Conservation (phyloP, 169 alveolate genomes). For the Babesia caballi region DNA sequence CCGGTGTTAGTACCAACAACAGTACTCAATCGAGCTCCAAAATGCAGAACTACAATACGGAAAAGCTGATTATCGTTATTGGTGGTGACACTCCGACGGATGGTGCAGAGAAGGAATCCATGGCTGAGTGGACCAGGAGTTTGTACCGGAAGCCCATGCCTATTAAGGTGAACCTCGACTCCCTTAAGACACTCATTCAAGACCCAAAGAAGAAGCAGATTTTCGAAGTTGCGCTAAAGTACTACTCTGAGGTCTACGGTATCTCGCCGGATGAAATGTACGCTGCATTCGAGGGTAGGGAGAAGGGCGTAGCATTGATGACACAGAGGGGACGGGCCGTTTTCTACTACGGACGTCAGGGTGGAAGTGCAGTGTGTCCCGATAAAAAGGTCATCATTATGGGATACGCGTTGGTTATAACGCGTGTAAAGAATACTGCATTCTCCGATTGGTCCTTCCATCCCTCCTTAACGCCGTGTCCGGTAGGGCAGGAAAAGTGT, state of each 20-base stretch:
- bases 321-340: conserved; percentile 53
- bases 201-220: conserved; percentile 46
- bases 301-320: conserved; percentile 54
- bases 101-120: conserved; percentile 64
- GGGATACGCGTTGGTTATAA: conserved; percentile 73
- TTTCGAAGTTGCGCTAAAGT: conserved; percentile 72
- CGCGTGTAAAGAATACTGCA: conserved; percentile 8
- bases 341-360: conserved; percentile 73
- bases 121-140: conserved; percentile 71
- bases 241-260: conserved; percentile 74
- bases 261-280: conserved; percentile 67
- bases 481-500: conserved; percentile 78
- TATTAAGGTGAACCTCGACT: conserved; percentile 68
- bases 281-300: conserved; percentile 39
- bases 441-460: conserved; percentile 39
- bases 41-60: conserved; percentile 35
- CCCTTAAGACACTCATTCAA: conserved; percentile 57
- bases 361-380: conserved; percentile 82
- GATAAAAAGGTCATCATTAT: conserved; percentile 67
- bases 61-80: conserved; percentile 70
- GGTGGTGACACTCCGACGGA: conserved; percentile 76
- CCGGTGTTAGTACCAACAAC: too few relatives aligned
- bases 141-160: conserved; percentile 76
- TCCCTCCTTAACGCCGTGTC: conserved; percentile 59
- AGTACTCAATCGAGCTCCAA: background rate